Evolutionary conservation across 768 basidiomycete species (phyloP).

Genomic region (Xanthoconium purpureum): DNA sequence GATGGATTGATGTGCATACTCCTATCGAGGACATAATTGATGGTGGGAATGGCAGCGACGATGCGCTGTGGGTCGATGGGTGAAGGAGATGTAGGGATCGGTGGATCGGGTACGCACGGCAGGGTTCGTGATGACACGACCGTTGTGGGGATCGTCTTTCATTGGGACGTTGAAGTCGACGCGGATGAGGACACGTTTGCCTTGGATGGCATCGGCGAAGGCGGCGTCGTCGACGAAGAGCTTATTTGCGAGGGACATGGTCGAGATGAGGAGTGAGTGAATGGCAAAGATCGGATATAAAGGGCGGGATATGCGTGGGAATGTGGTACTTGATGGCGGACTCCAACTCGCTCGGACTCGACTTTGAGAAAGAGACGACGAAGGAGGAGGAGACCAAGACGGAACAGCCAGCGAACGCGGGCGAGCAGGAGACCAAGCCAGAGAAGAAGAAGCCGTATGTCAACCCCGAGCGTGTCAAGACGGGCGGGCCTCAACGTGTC

Average conservation of each 20-base stretch:
- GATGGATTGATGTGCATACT: conserved; percentile 40
- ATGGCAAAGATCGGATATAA: not conserved
- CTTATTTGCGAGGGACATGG: conserved; percentile 94
- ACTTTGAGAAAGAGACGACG: conserved; percentile 46
- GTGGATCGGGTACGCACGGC: conserved; percentile 59
- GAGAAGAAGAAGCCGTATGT: conserved; percentile 74
- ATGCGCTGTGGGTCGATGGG: conserved; percentile 65
- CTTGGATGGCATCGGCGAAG: conserved; percentile 56
- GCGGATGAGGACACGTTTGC: conserved; percentile 87
- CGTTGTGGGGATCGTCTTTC: conserved; percentile 63
- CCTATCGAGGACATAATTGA: conserved; percentile 86
- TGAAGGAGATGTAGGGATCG: not conserved
- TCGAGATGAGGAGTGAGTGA: conserved; percentile 23
- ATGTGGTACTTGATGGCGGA: conserved; percentile 35
- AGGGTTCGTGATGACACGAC: conserved; percentile 93
- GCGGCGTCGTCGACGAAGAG: conserved; percentile 84
- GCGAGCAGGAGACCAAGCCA: conserved; percentile 24
- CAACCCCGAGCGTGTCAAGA: conserved; percentile 81
- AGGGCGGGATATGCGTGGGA: conserved; percentile 25
- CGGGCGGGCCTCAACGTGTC: conserved; percentile 73
- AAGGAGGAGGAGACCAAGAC: conserved; percentile 6
- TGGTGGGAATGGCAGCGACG: conserved; percentile 93
- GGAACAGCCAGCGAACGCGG: conserved; percentile 5
- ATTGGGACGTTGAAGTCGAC: conserved; percentile 97
- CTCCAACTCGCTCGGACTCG: conserved; percentile 68